Conservation (phyloP, 768 basidiomycete species). For the Russula sp. region DNA sequence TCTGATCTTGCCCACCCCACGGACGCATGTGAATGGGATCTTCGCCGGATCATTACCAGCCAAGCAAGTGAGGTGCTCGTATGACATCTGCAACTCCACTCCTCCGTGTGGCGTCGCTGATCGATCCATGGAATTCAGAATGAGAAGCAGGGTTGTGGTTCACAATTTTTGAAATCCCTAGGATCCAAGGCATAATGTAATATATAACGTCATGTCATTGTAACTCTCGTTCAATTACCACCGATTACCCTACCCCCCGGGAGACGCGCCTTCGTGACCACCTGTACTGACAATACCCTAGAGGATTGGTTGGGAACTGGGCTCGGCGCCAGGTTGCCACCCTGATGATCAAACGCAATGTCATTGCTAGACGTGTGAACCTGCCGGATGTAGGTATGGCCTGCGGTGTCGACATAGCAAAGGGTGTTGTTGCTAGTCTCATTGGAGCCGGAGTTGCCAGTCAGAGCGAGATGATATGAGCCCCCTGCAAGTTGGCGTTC, state of each 20-base stretch:
- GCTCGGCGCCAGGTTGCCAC: slow-evolving; percentile 42
- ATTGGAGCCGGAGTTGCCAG: slow-evolving; percentile 31
- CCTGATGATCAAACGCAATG: slow-evolving; percentile 54
- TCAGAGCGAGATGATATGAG: slow-evolving; percentile 40
- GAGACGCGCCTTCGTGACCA: slow-evolving; percentile 29
- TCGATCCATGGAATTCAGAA: neutral
- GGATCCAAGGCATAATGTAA: slow-evolving; percentile 16
- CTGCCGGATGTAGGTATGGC: slow-evolving; percentile 55
- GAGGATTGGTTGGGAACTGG: slow-evolving; percentile 1
- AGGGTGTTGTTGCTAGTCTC: slow-evolving; percentile 33
- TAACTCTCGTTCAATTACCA: neutral
- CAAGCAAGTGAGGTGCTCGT: slow-evolving; percentile 12
- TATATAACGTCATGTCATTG: slow-evolving; percentile 7
- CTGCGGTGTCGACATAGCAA: slow-evolving; percentile 25
- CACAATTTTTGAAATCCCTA: neutral
- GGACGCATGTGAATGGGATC: slow-evolving; percentile 19
- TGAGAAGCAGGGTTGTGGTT: neutral
- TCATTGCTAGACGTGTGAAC: slow-evolving; percentile 57
- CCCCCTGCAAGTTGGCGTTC: slow-evolving; percentile 56
- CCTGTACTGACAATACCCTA: slow-evolving; percentile 2
- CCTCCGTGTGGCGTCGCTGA: neutral
- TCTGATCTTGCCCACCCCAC: slow-evolving; percentile 40
- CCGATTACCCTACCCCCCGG: slow-evolving; percentile 31
- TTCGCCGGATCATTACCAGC: slow-evolving; percentile 31
- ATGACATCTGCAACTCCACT: neutral